Evolutionary conservation across 495 filamentous ascomycete genomes (phyloP), one percentile per base, ranked within the genome.

Genomic region (Xylona heveae): DNA sequence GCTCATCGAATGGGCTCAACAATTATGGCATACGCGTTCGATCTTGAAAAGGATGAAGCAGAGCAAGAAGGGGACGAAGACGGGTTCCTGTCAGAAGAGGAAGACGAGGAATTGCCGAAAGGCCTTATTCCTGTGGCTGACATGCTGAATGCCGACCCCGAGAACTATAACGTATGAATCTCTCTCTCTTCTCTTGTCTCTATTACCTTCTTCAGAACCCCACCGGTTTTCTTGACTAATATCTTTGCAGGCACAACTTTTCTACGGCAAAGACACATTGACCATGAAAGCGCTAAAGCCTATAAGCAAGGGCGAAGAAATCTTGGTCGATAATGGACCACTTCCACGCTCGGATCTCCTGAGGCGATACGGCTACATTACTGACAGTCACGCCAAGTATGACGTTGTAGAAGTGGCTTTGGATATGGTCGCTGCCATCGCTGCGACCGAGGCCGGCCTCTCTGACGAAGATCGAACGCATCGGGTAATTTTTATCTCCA

Each of bases 21-120:
- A 10, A 88, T 93, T 26, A 92, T 94, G 83, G 75, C 81, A 3
- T 94, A 94, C 48, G 83, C 81, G 1, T 95, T 95, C 42, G 85
- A 93, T 38, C 61, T 95, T 19, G 68, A 70, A 39, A 55, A 57
- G 24, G 53, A 63, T 1, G 58, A 66, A 6, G n/a, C n/a, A n/a
- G 53, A 62, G 2, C 62, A 66, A 16, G 55, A 62, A 0, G 58
- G 55, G 7, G 62, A 70, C 0, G 64, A 66, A 24, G 61, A 64
- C 12, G 57, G 49, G 40, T 71, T 78, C 27, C 64, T 72, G 36
- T 74, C 74, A 12, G 69, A 76, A 36, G 75, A 74, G 17, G 71
- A 71, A 6, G 64, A 70, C 16, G 61, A 66, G 32, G 51, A 54
- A 54, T 27, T 62, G 20, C 53, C 63, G 33, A 78, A 91, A 48